These are phyloP conservation scores for Fusarium albosuccineum DNA, from an alignment of 2,329 filamentous ascomycete genomes.

Conservation along the genomic window DNA sequence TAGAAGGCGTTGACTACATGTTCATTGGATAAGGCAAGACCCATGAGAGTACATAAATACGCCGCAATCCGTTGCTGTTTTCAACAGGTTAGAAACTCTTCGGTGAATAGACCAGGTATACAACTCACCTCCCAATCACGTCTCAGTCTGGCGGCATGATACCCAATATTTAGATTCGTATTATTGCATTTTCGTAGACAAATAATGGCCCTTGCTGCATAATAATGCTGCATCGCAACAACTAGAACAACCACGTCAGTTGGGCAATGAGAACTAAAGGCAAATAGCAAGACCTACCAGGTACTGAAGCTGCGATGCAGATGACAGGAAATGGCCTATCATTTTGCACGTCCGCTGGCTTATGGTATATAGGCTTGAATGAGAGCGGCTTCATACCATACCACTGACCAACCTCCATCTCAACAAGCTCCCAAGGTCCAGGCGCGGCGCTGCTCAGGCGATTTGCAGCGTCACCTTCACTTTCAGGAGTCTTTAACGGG, in stretches of 20 bases:
- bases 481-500: not conserved
- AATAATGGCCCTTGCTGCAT: not conserved
- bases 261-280: too few species aligned
- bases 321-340: not conserved
- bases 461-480: not conserved
- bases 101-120: rapidly evolving
- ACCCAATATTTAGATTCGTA: not conserved
- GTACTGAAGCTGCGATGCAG: not conserved
- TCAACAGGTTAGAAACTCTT: not conserved
- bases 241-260: not conserved
- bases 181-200: not conserved
- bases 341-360: not conserved
- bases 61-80: not conserved
- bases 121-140: not conserved
- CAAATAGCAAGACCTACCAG: not conserved
- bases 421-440: not conserved
- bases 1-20: not conserved
- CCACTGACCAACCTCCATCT: conserved; percentile 1
- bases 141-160: not conserved
- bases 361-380: not conserved
- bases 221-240: conserved; percentile 2
- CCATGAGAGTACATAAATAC: not conserved
- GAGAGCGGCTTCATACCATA: not conserved
- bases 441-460: not conserved
- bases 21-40: not conserved